phyloP scores from a whole-genome alignment of 345 rosid species.

The Ceriops decandra region DNA sequence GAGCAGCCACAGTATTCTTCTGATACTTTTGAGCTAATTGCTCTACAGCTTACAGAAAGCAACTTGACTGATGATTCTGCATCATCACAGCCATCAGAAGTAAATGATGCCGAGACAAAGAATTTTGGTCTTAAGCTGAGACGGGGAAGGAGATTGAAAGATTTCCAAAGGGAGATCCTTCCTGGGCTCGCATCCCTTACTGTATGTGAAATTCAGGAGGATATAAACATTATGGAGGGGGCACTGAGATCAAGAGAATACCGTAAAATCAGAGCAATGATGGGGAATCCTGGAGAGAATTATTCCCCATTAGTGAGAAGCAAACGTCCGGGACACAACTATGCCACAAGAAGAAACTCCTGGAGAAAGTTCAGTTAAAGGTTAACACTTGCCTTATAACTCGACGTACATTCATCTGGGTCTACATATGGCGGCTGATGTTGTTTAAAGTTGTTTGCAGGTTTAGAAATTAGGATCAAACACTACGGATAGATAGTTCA shows the following conservation, averaged over 20 bases:
- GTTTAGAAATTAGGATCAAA: conserved; percentile 9
- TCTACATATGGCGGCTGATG: neutral
- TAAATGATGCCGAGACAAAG: conserved; percentile 33
- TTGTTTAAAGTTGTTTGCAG: neutral
- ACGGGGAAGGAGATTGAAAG: conserved; percentile 81
- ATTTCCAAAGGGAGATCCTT: conserved; percentile 73
- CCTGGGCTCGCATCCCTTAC: conserved; percentile 62
- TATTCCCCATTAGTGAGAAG: conserved; percentile 39
- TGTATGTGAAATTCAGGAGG: conserved; percentile 67
- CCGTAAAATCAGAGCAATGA: conserved; percentile 48
- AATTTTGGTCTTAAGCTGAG: conserved; percentile 53
- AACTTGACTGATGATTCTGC: conserved; percentile 41
- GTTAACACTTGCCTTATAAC: neutral
- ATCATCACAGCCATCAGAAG: conserved; percentile 55
- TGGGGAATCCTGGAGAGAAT: conserved; percentile 34
- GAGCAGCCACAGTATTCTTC: conserved; percentile 39
- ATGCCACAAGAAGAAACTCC: conserved; percentile 24
- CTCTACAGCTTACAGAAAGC: conserved; percentile 48
- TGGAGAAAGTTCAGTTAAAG: conserved; percentile 14
- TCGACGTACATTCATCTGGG: neutral
- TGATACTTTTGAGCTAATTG: conserved; percentile 57
- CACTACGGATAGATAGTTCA: neutral
- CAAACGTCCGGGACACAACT: conserved; percentile 32
- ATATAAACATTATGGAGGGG: conserved; percentile 62
- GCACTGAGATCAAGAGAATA: conserved; percentile 80